Conservation (phyloP, 805 yeast genomes). For the Yamadazyma olivae region DNA sequence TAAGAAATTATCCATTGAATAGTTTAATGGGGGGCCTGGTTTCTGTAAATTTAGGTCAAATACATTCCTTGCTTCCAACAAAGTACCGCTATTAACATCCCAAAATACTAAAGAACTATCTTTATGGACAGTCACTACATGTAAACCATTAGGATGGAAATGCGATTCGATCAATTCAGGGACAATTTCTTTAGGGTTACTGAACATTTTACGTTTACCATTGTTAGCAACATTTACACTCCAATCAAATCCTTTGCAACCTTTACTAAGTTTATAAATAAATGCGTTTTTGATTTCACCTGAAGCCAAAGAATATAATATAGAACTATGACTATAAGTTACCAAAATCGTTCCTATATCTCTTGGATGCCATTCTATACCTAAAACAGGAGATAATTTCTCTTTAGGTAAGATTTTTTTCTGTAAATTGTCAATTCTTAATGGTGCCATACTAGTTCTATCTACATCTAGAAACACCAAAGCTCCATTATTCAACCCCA, state of each 20-base stretch:
- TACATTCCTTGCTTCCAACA: constrained; percentile 70
- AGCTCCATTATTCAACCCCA: constrained; percentile 79
- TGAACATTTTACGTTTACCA: constrained; percentile 41
- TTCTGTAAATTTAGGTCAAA: constrained; percentile 63
- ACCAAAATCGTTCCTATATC: constrained; percentile 78
- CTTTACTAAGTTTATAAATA: constrained; percentile 60
- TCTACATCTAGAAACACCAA: constrained; percentile 77
- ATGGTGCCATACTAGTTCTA: constrained; percentile 62
- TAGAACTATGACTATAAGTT: constrained; percentile 66
- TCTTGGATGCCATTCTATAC: constrained; percentile 81
- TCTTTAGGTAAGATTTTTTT: constrained; percentile 54
- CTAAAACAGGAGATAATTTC: constrained; percentile 59
- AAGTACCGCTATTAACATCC: constrained; percentile 80
- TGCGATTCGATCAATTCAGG: constrained; percentile 47
- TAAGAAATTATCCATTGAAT: constrained; percentile 21
- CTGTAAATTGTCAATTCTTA: constrained; percentile 70
- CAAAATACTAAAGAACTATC: constrained; percentile 89
- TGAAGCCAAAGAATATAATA: constrained; percentile 63
- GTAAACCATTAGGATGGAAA: constrained; percentile 94
- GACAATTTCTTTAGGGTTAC: constrained; percentile 31
- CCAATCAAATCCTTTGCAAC: constrained; percentile 58
- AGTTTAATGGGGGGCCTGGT: constrained; percentile 32
- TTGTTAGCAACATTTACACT: constrained; percentile 28
- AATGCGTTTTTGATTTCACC: constrained; percentile 56
- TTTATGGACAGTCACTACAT: constrained; percentile 70